A percentile compares a stretch with the other conserved stretches of the same genome.
Evolutionary conservation across 1,284 basidiomycete genomes (phyloP).

Genomic region (Chiua sp.): DNA sequence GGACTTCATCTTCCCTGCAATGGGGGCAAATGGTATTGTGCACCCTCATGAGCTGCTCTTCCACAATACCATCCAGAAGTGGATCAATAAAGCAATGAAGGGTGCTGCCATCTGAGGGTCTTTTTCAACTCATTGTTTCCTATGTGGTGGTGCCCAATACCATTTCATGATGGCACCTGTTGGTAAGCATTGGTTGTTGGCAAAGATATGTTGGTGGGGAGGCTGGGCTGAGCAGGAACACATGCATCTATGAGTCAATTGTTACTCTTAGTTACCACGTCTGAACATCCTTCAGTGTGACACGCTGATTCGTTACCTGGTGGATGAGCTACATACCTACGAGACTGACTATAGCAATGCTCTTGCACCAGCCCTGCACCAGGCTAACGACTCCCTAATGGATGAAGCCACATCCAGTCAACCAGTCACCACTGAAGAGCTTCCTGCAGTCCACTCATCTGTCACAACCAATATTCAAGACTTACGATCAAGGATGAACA

Average conservation of each 20-base stretch:
- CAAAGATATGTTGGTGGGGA: neutral
- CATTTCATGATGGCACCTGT: slow-evolving; percentile 44
- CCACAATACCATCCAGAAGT: slow-evolving; percentile 34
- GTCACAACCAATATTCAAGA: neutral
- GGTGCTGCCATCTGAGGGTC: slow-evolving; percentile 27
- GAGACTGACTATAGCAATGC: too few relatives aligned
- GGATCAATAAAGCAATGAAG: slow-evolving; percentile 29
- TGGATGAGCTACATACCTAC: too few relatives aligned
- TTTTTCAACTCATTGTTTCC: slow-evolving; percentile 39
- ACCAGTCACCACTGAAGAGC: neutral
- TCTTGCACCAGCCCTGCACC: neutral
- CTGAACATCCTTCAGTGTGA: too few relatives aligned
- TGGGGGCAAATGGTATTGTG: slow-evolving; percentile 34
- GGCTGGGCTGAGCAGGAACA: neutral
- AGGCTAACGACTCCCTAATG: neutral
- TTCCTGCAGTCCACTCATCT: neutral
- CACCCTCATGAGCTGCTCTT: slow-evolving; percentile 26
- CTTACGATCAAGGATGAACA: neutral
- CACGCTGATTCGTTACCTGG: too few relatives aligned
- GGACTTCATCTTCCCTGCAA: slow-evolving; percentile 42
- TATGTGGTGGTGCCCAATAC: slow-evolving; percentile 39
- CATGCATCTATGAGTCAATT: neutral
- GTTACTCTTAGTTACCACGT: too few relatives aligned
- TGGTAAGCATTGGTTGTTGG: slow-evolving; percentile 18
- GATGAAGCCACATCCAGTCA: neutral